Base-by-base conservation (phyloP, 2,329 filamentous ascomycete genomes). In the Paramyrothecium roridum region DNA sequence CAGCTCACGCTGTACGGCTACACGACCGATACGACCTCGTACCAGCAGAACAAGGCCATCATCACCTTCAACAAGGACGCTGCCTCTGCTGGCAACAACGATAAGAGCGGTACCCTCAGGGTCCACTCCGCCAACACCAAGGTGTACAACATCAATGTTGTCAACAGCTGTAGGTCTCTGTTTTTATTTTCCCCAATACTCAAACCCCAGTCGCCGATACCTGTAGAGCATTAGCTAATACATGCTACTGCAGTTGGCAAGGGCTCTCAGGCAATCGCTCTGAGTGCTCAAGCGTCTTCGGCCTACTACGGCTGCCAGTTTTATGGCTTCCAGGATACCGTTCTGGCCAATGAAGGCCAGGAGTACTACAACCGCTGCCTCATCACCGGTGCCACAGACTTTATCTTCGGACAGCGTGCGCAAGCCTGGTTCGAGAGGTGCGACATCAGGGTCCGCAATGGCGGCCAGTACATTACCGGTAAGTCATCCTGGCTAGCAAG, bases 71-170 rank as follows among this genome's bases (percentile, higher is more conserved):
- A 70, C 70, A 63, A 63, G 17, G 76, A 51, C 65, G 59, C 61
- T 1, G 61, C 65, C 46, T 67, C 75, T 55, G 73, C 72, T 3
- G 63, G 74, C 48, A 78, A 67, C 60, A 81, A 87, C 57, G 84
- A 87, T 61, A 64, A 69, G 51, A 85, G 75, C 1, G 76, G 71
- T 4, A 78, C 76, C 0, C 66, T 80, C 21, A 67, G 74, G 8
- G 72, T 76, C 19, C 70, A 72, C 61, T 76, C 79, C 0, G 63
- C 69, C 8, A 77, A 81, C 59, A 75, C 86, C 57, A 81, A 80
- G 59, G 69, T 86, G 17, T 87, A 87, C 73, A 88, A 87, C 61
- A 70, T 88, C 66, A 83, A 80, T 54, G 67, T 80, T 6, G 65
- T 70, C 23, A 80, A 80, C 62, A 70, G 68, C 0, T 75, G 73